These are phyloP conservation scores for Taiozyma sp. DNA, from an alignment of 1,139 yeast species.

Conservation along the genomic window DNA sequence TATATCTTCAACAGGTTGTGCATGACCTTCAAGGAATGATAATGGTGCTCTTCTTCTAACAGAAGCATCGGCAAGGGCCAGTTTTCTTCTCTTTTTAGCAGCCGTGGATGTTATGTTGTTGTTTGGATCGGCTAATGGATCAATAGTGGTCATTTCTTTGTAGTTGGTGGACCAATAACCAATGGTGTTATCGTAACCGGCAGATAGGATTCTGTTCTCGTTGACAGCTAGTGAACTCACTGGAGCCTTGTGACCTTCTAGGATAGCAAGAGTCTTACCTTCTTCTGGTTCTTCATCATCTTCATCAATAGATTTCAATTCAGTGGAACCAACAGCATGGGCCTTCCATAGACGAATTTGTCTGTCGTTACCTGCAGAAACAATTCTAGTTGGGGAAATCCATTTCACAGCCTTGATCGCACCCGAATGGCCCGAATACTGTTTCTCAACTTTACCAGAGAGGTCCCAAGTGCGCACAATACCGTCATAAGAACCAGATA, in stretches of 20 bases:
- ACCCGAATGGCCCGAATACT: constrained; percentile 83
- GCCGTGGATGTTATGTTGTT: constrained; percentile 56
- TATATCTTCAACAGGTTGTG: constrained; percentile 83
- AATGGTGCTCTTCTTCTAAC: constrained; percentile 81
- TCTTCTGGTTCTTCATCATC: constrained; percentile 55
- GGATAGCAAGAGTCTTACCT: constrained; percentile 74
- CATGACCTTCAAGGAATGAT: constrained; percentile 72
- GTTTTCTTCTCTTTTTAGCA: constrained; percentile 81
- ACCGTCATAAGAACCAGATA: constrained; percentile 94
- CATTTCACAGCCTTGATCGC: constrained; percentile 81
- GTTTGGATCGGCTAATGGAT: constrained; percentile 50
- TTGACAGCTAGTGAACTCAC: constrained; percentile 70
- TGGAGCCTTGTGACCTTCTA: constrained; percentile 88
- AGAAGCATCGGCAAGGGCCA: constrained; percentile 74
- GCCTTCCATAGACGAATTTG: constrained; percentile 84
- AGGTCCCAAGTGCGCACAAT: constrained; percentile 84
- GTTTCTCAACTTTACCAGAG: constrained; percentile 80
- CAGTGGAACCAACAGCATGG: constrained; percentile 35
- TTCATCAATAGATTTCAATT: constrained; percentile 29
- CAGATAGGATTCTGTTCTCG: constrained; percentile 65
- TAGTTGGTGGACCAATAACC: constrained; percentile 87
- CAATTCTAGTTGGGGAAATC: constrained; percentile 69
- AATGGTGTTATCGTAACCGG: constrained; percentile 75
- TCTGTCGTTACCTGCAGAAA: constrained; percentile 87
- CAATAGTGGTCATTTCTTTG: constrained; percentile 77